Evolutionary conservation across 805 yeast species (phyloP), one percentile per base, ranked within the genome.

Genomic region (Cyberlindnera samutprakarnensis): DNA sequence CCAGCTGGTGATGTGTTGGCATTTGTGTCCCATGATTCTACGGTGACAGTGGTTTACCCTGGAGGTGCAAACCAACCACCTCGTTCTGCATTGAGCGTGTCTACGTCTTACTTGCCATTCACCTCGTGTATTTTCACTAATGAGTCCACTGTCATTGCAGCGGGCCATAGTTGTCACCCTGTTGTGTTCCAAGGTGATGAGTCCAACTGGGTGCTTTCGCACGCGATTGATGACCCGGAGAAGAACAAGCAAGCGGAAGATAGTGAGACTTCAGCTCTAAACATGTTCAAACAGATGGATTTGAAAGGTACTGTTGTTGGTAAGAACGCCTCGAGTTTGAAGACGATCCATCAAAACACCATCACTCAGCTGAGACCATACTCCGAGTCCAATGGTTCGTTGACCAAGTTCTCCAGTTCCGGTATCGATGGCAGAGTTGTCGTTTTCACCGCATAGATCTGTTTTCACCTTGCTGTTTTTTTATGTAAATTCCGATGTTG

Each of bases 341-440:
- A 70, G 32, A 86, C 95, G 12, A 72, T 84, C 37, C 97, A 92
- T 62, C 96, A 88, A 61, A 92, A 90, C 61, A 78, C 96, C 22
- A 80, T 92, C 53, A 73, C 81, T 33, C 70, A 75, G 30, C 57
- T 90, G 34, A 68, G 75, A 44, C 62, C 73, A 23, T 73, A 58
- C 42, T 61, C 61, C 14, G 37, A 35, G 36, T 62, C 60, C 22
- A 45, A 63, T 7, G 57, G 30, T 18, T 29, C 14, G 4, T 74
- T 82, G 22, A 62, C 77, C 27, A 68, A 72, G 57, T 66, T 78
- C 41, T 75, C 85, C 10, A 66, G 87, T 12, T 76, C 86, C 37
- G 96, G 96, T 36, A 75, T 83, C 37, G 98, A 92, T 54, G 97
- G 98, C 33, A 82, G 81, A 54, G 72, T 90, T 32, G 97, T 88